Evolutionary conservation across 441 rosid genomes (phyloP), one percentile per base, ranked within the genome.

Genomic region (Populus hybrid): DNA sequence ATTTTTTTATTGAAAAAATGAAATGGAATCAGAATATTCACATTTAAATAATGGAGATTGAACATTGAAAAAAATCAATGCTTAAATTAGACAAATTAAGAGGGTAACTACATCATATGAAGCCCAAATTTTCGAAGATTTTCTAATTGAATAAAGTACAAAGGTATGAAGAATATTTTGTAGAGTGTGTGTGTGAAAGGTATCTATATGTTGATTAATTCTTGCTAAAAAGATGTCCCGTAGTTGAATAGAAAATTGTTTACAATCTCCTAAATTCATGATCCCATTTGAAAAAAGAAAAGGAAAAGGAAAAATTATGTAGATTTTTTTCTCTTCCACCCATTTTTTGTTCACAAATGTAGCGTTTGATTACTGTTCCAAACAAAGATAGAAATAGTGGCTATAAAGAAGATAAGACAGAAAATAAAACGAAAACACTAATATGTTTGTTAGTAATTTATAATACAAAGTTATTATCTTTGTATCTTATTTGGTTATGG

Each of bases 381-480:
- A 42, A 28, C 3, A 28, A 2, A 28, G 2, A 28, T 1, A 2
- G 2, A 28, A 2, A 28, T 42, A 11, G 1, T 36, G 2, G 8
- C 8, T 0, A 36, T 2, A 36, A 0, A 8, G 1, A 42, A 42
- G 4, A 42, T 11, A 42, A 42, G 3, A 0, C 0, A 42, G 3
- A 10, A 36, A 36, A 36, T 36, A 0, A 36, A 36, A 36, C 1
- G 1, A 36, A 36, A 0, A 36, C 0, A 36, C 1, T 0, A 36
- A 36, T 36, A 1, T 1, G 1, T 36, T 36, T 36, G 10, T 0
- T 1, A 1, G 2, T 36, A 0, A 36, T 36, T 0, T 6, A 36
- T 0, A 36, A 36, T 36, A 36, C 2, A 36, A 42, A 42, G 10
- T 36, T 1, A 36, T 36, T 36, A 3, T 42, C 50, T 42, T 11